Evolutionary conservation across 2,329 filamentous ascomycete species (phyloP), one percentile per base, ranked within the genome.

Genomic region (Hymenoscyphus fructigenus): DNA sequence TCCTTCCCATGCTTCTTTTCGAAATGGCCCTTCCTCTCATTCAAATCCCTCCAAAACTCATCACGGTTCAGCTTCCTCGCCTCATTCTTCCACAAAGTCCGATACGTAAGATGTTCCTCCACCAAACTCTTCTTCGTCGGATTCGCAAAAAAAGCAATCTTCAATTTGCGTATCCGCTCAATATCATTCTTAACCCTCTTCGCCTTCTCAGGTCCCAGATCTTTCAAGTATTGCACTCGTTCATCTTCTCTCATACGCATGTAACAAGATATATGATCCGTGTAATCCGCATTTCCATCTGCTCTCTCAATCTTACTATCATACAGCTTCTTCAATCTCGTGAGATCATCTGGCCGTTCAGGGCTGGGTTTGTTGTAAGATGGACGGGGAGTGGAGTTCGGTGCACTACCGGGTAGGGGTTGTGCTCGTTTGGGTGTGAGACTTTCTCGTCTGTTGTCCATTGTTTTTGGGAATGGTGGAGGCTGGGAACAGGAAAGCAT

Each of bases 171-270:
- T 23, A 57, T 44, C 3, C 60, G 50, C 14, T 29, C 14, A 10
- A 62, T 26, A 32, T 57, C 60, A 47, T 57, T 26, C 29, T 57
- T 20, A 20, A 62, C 28, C 12, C 14, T 26, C 5, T 41, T 44
- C 17, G 23, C 17, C 3, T 17, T 10, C 20, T 20, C 26, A 6
- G 60, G 53, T 12, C 26, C 34, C 1, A 56, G 17, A 14, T 41
- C 36, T 29, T 41, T 23, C 5, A 62, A 12, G 50, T 62, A 62
- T 20, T 20, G 5, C 3, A 17, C 36, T 57, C 60, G 29, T 2
- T 62, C 34, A 9, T 62, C 53, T 26, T 57, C 34, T 29, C 60
- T 62, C 53, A 62, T 28, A 12, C 60, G 50, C 60, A 62, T 62
- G 23, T 62, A 62, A 29, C 57, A 62, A 20, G 28, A 57, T 28